Conservation (phyloP, 169 alveolate species). For the Plasmodium gallinaceum region DNA sequence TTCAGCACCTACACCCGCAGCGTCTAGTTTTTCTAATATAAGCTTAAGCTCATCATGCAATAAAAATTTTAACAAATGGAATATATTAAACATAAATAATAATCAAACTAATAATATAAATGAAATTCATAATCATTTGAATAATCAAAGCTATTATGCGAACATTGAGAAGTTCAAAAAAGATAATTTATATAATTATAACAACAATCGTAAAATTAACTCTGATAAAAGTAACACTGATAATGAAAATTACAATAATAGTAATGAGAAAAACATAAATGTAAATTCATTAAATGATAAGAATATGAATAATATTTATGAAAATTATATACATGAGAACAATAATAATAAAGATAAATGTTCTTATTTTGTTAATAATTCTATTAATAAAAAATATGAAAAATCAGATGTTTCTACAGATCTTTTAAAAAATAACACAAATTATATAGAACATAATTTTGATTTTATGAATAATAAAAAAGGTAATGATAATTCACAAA, state of each 20-base stretch:
- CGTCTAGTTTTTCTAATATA: conserved; percentile 33
- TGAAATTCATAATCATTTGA: background rate
- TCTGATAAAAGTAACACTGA: background rate
- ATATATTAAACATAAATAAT: background rate
- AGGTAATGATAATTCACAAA: background rate
- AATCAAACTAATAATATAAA: background rate
- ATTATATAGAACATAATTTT: too few relatives aligned
- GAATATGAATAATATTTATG: background rate
- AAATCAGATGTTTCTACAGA: background rate
- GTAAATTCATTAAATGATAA: background rate
- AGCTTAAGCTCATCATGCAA: conserved; percentile 36
- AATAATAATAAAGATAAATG: background rate
- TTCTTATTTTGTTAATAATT: background rate
- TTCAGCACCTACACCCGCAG: conserved; percentile 72
- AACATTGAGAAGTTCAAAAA: background rate
- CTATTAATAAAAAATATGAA: background rate
- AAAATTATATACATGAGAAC: background rate
- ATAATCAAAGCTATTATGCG: background rate
- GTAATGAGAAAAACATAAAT: background rate
- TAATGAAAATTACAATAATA: background rate
- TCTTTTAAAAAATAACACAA: too few relatives aligned
- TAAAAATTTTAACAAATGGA: conserved; percentile 6
- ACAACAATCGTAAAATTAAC: background rate
- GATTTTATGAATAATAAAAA: background rate
- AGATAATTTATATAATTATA: background rate